phyloP scores from a whole-genome alignment of 805 yeast species.

The Ogataea angusta region DNA sequence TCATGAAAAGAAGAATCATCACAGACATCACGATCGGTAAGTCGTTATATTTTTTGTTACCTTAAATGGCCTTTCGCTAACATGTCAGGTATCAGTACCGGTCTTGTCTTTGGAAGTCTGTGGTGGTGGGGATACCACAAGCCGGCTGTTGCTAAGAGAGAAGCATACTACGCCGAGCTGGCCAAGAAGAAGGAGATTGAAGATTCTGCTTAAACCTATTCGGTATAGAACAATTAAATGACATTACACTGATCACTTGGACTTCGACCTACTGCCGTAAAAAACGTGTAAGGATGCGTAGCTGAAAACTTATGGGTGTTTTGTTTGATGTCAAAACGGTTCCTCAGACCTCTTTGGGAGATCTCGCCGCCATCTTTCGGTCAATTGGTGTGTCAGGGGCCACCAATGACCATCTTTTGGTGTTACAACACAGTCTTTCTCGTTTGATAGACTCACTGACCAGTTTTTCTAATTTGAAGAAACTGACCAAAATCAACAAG shows the following conservation, averaged over 20 bases:
- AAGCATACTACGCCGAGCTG: slow-evolving; percentile 74
- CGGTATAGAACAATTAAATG: slow-evolving; percentile 5
- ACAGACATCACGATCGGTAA: slow-evolving; percentile 75
- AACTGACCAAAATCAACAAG: slow-evolving; percentile 23
- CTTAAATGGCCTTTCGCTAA: neutral
- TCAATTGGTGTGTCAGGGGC: slow-evolving; percentile 6
- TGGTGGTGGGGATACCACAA: slow-evolving; percentile 91
- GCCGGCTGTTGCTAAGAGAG: slow-evolving; percentile 70
- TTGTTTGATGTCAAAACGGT: slow-evolving; percentile 16
- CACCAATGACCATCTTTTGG: slow-evolving; percentile 17
- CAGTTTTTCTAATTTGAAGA: slow-evolving; percentile 25
- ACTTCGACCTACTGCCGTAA: neutral
- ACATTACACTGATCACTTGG: neutral
- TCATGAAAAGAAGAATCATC: slow-evolving; percentile 74
- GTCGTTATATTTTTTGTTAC: slow-evolving; percentile 18
- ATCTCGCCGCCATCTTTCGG: slow-evolving; percentile 18
- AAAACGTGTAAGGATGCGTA: slow-evolving; percentile 8
- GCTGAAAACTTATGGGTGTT: slow-evolving; percentile 3
- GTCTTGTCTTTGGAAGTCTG: slow-evolving; percentile 53
- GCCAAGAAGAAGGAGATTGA: slow-evolving; percentile 71
- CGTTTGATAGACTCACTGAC: slow-evolving; percentile 27
- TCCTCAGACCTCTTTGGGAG: slow-evolving; percentile 11
- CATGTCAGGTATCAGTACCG: slow-evolving; percentile 27
- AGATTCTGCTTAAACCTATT: slow-evolving; percentile 32
- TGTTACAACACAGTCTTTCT: slow-evolving; percentile 26